Evolutionary conservation across 148 eudicot species (phyloP).

Genomic region (Talinum fruticosum): DNA sequence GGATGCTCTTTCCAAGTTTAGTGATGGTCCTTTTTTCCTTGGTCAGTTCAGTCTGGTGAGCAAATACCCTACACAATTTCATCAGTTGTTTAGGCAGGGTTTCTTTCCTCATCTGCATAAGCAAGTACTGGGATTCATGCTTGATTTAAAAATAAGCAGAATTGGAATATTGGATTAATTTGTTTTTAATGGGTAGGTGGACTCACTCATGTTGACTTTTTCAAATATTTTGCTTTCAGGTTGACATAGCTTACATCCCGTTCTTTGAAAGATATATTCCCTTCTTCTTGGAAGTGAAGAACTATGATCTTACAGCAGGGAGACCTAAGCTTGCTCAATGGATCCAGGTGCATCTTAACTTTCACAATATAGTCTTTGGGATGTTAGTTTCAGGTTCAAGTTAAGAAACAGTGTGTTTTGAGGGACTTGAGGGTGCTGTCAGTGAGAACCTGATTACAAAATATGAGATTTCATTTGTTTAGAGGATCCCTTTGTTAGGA

Average conservation of each 20-base stretch:
- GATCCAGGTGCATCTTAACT: conserved; percentile 56
- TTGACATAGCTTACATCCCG: conserved; percentile 80
- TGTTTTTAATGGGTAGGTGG: background rate
- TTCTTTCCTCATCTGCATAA: background rate
- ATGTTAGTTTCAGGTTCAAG: background rate
- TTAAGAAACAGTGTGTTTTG: background rate
- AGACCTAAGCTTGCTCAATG: conserved; percentile 60
- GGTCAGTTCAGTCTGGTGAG: conserved; percentile 16
- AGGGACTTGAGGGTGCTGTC: background rate
- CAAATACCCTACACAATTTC: background rate
- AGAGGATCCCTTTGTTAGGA: background rate
- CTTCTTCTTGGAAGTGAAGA: conserved; percentile 56
- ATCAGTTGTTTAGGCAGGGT: background rate
- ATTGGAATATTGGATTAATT: background rate
- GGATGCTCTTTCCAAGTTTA: conserved; percentile 10
- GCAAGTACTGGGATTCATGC: too few species aligned
- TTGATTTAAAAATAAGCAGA: too few species aligned
- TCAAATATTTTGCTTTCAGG: conserved; percentile 33
- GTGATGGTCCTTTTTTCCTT: conserved; percentile 12
- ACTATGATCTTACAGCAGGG: conserved; percentile 54
- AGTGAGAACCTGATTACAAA: too few species aligned
- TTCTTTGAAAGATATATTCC: conserved; percentile 67
- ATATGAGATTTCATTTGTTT: background rate
- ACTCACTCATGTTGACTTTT: background rate
- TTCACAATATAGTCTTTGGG: background rate